Evolutionary conservation across 2,329 filamentous ascomycete species (phyloP).

Genomic region (Aspergillus novoparasiticus): DNA sequence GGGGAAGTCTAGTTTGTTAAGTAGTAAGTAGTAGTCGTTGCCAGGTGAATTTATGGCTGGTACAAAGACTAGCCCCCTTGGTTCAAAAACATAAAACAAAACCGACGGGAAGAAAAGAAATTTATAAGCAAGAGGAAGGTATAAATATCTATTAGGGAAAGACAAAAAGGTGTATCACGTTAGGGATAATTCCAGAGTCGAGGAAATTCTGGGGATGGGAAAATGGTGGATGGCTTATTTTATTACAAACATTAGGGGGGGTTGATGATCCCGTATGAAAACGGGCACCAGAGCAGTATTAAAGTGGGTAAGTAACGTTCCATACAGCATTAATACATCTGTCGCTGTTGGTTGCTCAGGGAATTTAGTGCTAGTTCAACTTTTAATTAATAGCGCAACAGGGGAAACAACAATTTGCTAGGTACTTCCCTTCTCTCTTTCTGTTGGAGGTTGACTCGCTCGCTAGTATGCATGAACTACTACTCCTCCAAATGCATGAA

Average conservation of each 20-base stretch:
- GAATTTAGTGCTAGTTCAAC: not conserved
- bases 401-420: not conserved
- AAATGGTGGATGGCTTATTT: not conserved
- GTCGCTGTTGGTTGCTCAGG: conserved; percentile 4
- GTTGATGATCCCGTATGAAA: not conserved
- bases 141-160: not conserved
- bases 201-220: conserved; percentile 3
- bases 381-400: not conserved
- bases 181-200: conserved; percentile 1
- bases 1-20: conserved; percentile 12
- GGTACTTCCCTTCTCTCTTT: not conserved
- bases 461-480: not conserved
- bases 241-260: conserved; percentile 1
- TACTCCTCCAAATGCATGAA: not conserved
- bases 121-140: conserved; percentile 8
- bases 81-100: not conserved
- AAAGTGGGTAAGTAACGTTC: not conserved
- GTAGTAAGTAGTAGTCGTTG: conserved; percentile 1
- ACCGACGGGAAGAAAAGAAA: conserved; percentile 1
- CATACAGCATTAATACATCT: not conserved
- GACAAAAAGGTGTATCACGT: conserved; percentile 6
- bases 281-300: not conserved
- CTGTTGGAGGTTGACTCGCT: not conserved
- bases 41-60: conserved; percentile 11
- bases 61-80: conserved; percentile 15